Evolutionary conservation across 2,329 filamentous ascomycete genomes (phyloP).

Genomic region (Camptophora hylomeconis): DNA sequence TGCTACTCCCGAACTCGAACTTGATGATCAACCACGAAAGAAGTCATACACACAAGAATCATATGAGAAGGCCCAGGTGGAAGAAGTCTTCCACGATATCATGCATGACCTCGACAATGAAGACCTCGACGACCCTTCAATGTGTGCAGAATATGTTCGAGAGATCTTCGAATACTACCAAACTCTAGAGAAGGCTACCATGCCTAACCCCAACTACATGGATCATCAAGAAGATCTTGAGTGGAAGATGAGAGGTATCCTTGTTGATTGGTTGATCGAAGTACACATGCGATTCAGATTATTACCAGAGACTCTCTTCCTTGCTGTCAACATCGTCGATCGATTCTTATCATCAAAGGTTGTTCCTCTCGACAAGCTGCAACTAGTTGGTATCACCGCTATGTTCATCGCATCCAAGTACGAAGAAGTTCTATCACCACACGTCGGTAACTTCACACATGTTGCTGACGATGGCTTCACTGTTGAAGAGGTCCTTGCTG

Average conservation of each 20-base stretch:
- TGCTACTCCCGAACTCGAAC: slow-evolving; percentile 33
- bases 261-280: slow-evolving; percentile 96
- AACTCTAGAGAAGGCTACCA: slow-evolving; percentile 65
- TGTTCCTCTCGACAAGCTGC: slow-evolving; percentile 87
- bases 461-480: slow-evolving; percentile 95
- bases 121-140: slow-evolving; percentile 83
- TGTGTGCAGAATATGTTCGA: slow-evolving; percentile 94
- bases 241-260: slow-evolving; percentile 96
- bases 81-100: slow-evolving; percentile 19
- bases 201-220: slow-evolving; percentile 92
- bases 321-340: slow-evolving; percentile 96
- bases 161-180: slow-evolving; percentile 96
- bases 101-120: slow-evolving; percentile 62
- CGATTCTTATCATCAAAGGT: slow-evolving; percentile 93
- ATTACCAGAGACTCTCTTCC: slow-evolving; percentile 88
- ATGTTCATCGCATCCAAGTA: slow-evolving; percentile 99
- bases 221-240: slow-evolving; percentile 85
- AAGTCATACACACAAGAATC: slow-evolving; percentile 45
- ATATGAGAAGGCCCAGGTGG: slow-evolving; percentile 29
- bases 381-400: slow-evolving; percentile 91
- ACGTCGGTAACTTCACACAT: slow-evolving; percentile 92
- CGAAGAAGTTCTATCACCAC: slow-evolving; percentile 92
- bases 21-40: slow-evolving; percentile 55
- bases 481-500: slow-evolving; percentile 87
- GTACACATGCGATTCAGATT: slow-evolving; percentile 95